Evolutionary conservation across 2,329 filamentous ascomycete species (phyloP).

Genomic region (Pseudogymnoascus sp.): DNA sequence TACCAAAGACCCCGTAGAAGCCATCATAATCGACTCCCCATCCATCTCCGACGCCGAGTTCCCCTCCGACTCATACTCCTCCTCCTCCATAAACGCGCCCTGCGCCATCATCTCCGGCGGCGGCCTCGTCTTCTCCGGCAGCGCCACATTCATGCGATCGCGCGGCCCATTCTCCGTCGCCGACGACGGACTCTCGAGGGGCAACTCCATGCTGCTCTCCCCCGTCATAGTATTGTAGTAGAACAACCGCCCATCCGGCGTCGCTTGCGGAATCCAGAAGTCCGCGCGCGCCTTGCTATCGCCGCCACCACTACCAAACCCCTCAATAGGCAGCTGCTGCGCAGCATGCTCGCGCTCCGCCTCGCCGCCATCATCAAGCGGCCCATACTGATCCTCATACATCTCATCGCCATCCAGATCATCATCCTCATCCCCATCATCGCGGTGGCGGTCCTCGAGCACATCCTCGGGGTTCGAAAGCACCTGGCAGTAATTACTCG

Average conservation of each 20-base stretch:
- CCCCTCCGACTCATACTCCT: constrained; percentile 80
- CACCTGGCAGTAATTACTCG: constrained; percentile 94
- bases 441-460: constrained; percentile 56
- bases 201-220: constrained; percentile 88
- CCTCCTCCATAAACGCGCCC: constrained; percentile 69
- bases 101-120: constrained; percentile 87
- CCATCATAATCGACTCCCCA: constrained; percentile 64
- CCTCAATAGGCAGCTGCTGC: constrained; percentile 28
- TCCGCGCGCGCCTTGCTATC: constrained; percentile 77
- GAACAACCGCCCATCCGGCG: constrained; percentile 83
- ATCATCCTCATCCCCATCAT: constrained; percentile 55
- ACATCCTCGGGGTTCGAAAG: constrained; percentile 71
- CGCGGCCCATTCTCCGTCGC: constrained; percentile 75
- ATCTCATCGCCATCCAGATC: constrained; percentile 63
- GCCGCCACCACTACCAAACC: constrained; percentile 49
- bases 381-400: constrained; percentile 47
- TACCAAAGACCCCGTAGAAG: constrained; percentile 63
- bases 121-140: constrained; percentile 83
- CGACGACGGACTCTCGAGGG: constrained; percentile 80
- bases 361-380: constrained; percentile 58
- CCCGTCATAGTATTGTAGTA: constrained; percentile 99
- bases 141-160: constrained; percentile 79
- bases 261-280: constrained; percentile 98
- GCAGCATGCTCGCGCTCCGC: constrained; percentile 51
- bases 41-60: constrained; percentile 83